phyloP scores from a whole-genome alignment of 2,329 filamentous ascomycete species.

The Exophiala sp. region DNA sequence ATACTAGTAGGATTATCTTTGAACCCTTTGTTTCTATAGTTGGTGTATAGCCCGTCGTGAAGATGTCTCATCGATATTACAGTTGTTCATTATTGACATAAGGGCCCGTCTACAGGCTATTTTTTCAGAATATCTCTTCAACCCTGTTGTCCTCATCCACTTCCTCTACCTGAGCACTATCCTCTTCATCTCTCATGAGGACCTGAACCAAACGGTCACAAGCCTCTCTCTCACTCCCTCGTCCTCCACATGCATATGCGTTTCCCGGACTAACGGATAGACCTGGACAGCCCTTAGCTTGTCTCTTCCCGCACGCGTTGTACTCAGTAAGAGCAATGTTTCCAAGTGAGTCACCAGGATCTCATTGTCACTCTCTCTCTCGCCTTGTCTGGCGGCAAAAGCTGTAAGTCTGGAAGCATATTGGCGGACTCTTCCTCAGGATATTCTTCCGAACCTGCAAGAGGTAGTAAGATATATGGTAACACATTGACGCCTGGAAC shows the following conservation, averaged over 20 bases:
- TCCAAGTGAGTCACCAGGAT: conserved; percentile 86
- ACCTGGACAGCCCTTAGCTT: conserved; percentile 69
- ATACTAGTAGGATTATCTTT: no score
- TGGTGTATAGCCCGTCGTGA: no score
- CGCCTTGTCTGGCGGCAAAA: conserved; percentile 82
- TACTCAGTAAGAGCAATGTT: conserved; percentile 75
- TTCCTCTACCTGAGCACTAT: conserved; percentile 31
- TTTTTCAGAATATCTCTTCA: conserved; percentile 41
- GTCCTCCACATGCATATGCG: conserved; percentile 69
- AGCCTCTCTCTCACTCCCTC: conserved; percentile 78
- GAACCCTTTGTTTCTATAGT: no score
- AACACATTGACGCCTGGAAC: conserved; percentile 55
- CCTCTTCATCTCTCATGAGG: conserved; percentile 71
- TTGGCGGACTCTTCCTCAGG: conserved; percentile 74
- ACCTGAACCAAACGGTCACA: conserved; percentile 89
- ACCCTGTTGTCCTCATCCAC: conserved; percentile 44
- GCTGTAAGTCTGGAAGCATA: conserved; percentile 85
- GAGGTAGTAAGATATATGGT: conserved; percentile 80
- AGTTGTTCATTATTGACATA: not conserved
- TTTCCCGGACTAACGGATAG: conserved; percentile 83
- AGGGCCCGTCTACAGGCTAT: no score
- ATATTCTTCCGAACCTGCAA: conserved; percentile 84
- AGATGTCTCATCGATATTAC: no score
- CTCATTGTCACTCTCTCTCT: conserved; percentile 72
- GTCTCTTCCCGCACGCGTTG: conserved; percentile 68